Evolutionary conservation across 2,329 filamentous ascomycete genomes (phyloP).

Genomic region (Geosmithia putterillii): DNA sequence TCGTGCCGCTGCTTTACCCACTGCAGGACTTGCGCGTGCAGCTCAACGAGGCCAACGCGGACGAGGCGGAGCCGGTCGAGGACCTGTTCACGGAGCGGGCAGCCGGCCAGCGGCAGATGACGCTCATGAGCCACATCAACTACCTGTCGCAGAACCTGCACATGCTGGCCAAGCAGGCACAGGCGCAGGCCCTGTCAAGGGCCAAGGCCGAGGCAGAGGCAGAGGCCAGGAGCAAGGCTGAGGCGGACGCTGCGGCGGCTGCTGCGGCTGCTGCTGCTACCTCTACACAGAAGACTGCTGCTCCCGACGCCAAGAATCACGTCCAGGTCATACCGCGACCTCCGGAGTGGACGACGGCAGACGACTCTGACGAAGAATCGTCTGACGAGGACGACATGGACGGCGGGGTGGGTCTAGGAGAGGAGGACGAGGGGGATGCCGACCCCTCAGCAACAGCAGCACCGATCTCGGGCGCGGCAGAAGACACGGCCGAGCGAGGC

Average conservation of each 20-base stretch:
- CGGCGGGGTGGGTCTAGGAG: conserved; percentile 27
- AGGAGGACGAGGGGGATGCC: conserved; percentile 15
- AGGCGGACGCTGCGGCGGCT: conserved; percentile 3
- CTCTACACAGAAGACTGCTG: neutral
- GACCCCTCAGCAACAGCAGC: conserved; percentile 1
- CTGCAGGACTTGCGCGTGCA: conserved; percentile 54
- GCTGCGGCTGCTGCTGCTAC: conserved; percentile 2
- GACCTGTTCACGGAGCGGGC: conserved; percentile 50
- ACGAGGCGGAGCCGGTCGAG: conserved; percentile 51
- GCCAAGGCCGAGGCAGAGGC: neutral
- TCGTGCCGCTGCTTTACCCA: conserved; percentile 61
- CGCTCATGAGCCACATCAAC: conserved; percentile 63
- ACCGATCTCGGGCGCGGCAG: neutral
- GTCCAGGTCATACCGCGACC: conserved; percentile 62
- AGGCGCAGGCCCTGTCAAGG: conserved; percentile 10
- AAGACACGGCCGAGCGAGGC: conserved; percentile 43
- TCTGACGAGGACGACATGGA: conserved; percentile 26
- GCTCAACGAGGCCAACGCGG: conserved; percentile 48
- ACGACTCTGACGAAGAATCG: conserved; percentile 1
- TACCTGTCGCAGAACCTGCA: conserved; percentile 62
- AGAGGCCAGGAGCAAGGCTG: neutral
- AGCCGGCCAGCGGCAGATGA: conserved; percentile 43
- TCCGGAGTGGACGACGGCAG: conserved; percentile 52
- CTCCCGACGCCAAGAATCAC: conserved; percentile 44
- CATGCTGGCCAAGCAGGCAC: conserved; percentile 44